Conservation (phyloP, 108 stramenopile genomes). For the Cyclotella sp. region DNA sequence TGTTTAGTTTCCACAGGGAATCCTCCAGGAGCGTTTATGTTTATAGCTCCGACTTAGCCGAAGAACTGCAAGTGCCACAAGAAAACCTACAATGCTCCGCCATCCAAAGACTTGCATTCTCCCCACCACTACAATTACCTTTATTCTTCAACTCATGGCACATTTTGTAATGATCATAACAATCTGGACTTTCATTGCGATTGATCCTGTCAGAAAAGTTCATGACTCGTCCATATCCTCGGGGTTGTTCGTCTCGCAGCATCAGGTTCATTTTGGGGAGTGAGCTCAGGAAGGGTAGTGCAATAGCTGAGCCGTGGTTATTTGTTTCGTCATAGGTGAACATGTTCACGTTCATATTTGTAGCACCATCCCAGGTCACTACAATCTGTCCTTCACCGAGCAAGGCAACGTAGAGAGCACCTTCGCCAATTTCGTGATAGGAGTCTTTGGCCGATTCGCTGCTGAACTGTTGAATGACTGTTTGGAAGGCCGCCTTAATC, state of each 20-base stretch:
- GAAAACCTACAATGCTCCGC: constrained; percentile 39
- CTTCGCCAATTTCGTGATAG: constrained; percentile 64
- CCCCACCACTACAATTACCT: constrained; percentile 22
- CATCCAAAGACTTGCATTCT: constrained; percentile 41
- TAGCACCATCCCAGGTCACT: constrained; percentile 70
- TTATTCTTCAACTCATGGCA: constrained; percentile 27
- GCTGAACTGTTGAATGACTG: constrained; percentile 18
- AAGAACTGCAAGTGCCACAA: constrained; percentile 39
- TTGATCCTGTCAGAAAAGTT: constrained; percentile 48
- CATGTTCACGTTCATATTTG: constrained; percentile 64
- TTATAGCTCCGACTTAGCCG: constrained; percentile 34
- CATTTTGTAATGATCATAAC: constrained; percentile 51
- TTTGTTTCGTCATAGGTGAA: constrained; percentile 58
- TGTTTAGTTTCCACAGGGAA: no score
- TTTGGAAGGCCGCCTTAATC: constrained; percentile 34
- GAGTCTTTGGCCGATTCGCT: constrained; percentile 15
- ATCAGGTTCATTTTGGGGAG: constrained; percentile 36
- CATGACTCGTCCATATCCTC: constrained; percentile 63
- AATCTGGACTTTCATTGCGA: constrained; percentile 39
- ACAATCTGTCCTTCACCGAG: constrained; percentile 40
- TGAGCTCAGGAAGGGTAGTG: constrained; percentile 24
- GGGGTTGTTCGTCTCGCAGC: constrained; percentile 67
- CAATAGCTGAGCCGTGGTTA: constrained; percentile 28
- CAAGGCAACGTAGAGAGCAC: constrained; percentile 50
- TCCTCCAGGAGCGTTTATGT: not conserved